phyloP scores from a whole-genome alignment of 2,329 filamentous ascomycete genomes.

The Pseudogymnoascus sp. region DNA sequence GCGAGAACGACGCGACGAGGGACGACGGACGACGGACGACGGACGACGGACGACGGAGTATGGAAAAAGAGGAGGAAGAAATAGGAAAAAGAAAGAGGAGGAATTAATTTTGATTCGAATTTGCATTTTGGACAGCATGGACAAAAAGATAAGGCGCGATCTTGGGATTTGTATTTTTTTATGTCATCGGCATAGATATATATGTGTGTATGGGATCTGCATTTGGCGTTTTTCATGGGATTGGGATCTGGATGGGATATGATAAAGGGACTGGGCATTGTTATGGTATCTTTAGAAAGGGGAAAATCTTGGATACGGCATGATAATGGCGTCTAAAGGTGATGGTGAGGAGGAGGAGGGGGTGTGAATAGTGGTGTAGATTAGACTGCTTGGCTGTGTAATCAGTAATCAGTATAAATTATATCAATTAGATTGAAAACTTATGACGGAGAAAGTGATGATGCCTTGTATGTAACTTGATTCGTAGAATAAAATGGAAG shows the following conservation, averaged over 20 bases:
- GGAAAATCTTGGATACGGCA: not conserved
- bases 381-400: not conserved
- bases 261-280: not conserved
- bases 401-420: not conserved
- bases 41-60: too few species aligned
- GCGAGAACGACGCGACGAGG: too few species aligned
- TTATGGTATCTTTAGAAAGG: not conserved
- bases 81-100: slow-evolving; percentile 1
- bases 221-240: not conserved
- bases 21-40: not conserved
- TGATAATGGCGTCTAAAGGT: not conserved
- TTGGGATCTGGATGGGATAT: not conserved
- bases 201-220: not conserved
- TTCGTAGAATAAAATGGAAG: too few species aligned
- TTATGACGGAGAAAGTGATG: not conserved
- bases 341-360: not conserved
- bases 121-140: not conserved
- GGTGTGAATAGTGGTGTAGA: not conserved
- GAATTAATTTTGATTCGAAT: not conserved
- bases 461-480: not conserved
- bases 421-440: not conserved
- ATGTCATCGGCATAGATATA: not conserved
- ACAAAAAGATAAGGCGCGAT: not conserved
- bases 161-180: not conserved
- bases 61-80: too few species aligned